phyloP scores from a whole-genome alignment of 176 grass and related monocot genomes.

The Secale cereale region DNA sequence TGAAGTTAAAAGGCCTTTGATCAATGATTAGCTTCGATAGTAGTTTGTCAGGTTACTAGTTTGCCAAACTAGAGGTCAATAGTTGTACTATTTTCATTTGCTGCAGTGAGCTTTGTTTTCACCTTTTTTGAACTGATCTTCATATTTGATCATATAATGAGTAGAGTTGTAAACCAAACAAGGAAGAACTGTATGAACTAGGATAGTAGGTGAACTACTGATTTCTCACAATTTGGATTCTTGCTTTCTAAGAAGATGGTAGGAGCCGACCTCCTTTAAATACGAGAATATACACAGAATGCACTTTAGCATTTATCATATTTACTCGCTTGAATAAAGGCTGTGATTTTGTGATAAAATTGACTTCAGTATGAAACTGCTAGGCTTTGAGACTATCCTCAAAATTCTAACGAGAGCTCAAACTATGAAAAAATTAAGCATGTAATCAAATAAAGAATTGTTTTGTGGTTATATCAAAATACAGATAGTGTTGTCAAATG shows the following conservation, averaged over 20 bases:
- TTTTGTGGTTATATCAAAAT: not conserved
- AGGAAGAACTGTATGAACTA: not conserved
- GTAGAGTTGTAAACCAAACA: not conserved
- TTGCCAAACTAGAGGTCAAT: not conserved
- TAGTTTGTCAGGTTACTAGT: not conserved
- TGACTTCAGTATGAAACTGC: not conserved
- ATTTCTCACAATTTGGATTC: not conserved
- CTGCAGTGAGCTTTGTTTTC: not conserved
- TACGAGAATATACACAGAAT: not conserved
- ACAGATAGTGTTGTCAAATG: not conserved
- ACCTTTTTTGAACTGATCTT: conserved; percentile 4
- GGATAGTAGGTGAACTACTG: not conserved
- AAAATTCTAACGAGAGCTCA: not conserved
- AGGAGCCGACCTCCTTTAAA: not conserved
- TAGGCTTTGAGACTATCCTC: not conserved
- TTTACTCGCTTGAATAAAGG: not conserved
- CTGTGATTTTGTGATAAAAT: not conserved
- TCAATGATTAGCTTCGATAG: not conserved
- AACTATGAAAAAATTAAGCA: not conserved
- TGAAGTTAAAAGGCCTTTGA: conserved; percentile 5
- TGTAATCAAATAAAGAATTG: not conserved
- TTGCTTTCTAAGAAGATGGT: not conserved
- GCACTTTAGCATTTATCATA: not conserved
- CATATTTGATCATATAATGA: not conserved
- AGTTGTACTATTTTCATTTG: not conserved